Percentiles rank a stretch among this genome's conserved stretches.
These are phyloP conservation scores for Drechmeria coniospora DNA, from an alignment of 2,329 filamentous ascomycete species.

Conservation along the genomic window DNA sequence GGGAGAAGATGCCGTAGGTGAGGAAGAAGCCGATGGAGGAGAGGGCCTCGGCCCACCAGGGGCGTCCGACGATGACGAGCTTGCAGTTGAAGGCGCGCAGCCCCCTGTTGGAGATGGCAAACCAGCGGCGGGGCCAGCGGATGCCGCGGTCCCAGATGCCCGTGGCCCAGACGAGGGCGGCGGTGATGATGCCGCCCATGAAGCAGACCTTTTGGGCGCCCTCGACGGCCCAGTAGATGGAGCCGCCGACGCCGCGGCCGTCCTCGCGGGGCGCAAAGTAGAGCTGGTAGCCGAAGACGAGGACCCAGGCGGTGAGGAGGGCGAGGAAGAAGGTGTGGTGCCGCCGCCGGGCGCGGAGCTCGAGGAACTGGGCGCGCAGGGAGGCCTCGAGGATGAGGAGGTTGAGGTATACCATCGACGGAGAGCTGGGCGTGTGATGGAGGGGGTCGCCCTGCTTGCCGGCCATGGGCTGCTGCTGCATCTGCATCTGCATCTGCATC, in stretches of 20 bases:
- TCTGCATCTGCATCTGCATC: no score
- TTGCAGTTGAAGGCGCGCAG: slow-evolving; percentile 91
- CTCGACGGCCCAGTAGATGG: slow-evolving; percentile 92
- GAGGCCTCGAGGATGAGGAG: slow-evolving; percentile 93
- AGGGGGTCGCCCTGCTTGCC: slow-evolving; percentile 51
- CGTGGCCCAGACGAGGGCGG: slow-evolving; percentile 77
- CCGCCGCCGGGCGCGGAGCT: slow-evolving; percentile 70
- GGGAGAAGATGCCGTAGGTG: slow-evolving; percentile 58
- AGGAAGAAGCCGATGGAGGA: slow-evolving; percentile 63
- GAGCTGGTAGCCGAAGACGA: slow-evolving; percentile 74
- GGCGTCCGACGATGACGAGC: slow-evolving; percentile 71
- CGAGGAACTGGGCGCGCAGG: slow-evolving; percentile 81
- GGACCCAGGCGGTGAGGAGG: slow-evolving; percentile 64
- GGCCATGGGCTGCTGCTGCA: slow-evolving; percentile 24
- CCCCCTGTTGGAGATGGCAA: slow-evolving; percentile 76
- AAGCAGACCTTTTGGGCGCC: slow-evolving; percentile 81
- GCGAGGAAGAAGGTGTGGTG: slow-evolving; percentile 88
- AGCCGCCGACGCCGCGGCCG: slow-evolving; percentile 77
- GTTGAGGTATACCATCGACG: slow-evolving; percentile 95
- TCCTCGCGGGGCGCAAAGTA: slow-evolving; percentile 95
- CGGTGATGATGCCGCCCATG: slow-evolving; percentile 78
- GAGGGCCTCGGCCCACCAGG: slow-evolving; percentile 65
- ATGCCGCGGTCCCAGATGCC: slow-evolving; percentile 94
- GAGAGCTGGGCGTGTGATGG: slow-evolving; percentile 70
- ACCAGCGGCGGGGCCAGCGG: slow-evolving; percentile 85